phyloP scores from a whole-genome alignment of 768 basidiomycete genomes.

The Auriscalpium microsporum region DNA sequence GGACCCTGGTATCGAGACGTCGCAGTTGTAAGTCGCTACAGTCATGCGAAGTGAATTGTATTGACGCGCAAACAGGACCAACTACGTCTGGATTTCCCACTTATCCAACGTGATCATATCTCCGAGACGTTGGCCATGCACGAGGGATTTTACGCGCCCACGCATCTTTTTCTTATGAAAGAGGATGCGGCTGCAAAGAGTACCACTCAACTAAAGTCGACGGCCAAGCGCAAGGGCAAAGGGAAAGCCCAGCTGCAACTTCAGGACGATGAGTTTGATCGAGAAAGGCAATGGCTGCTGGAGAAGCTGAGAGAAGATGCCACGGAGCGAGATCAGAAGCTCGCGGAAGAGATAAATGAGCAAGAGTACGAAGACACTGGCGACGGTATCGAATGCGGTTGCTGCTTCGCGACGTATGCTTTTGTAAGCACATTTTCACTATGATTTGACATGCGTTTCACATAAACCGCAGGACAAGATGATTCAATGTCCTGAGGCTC shows the following conservation, averaged over 20 bases:
- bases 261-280: constrained; percentile 25
- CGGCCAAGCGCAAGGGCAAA: constrained; percentile 24
- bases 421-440: constrained; percentile 44
- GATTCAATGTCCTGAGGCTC: constrained; percentile 84
- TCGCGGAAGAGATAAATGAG: constrained; percentile 23
- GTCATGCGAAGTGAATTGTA: neutral
- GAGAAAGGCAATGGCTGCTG: constrained; percentile 30
- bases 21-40: constrained; percentile 2
- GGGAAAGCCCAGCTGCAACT: neutral
- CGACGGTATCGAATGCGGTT: constrained; percentile 77
- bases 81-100: constrained; percentile 49
- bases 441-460: neutral
- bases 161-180: constrained; percentile 43
- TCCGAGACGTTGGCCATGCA: constrained; percentile 31
- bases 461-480: constrained; percentile 54
- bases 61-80: constrained; percentile 31
- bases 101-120: constrained; percentile 47
- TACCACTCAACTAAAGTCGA: constrained; percentile 26
- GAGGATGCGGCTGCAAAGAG: constrained; percentile 28
- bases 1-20: constrained; percentile 36
- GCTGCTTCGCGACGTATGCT: constrained; percentile 68
- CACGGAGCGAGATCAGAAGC: constrained; percentile 17
- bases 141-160: constrained; percentile 54
- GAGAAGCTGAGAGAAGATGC: constrained; percentile 24
- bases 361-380: constrained; percentile 38